A percentile compares a stretch with the other conserved stretches of the same genome.
phyloP scores from a whole-genome alignment of 179 eudicot genomes.

The Carnegiea gigantea region DNA sequence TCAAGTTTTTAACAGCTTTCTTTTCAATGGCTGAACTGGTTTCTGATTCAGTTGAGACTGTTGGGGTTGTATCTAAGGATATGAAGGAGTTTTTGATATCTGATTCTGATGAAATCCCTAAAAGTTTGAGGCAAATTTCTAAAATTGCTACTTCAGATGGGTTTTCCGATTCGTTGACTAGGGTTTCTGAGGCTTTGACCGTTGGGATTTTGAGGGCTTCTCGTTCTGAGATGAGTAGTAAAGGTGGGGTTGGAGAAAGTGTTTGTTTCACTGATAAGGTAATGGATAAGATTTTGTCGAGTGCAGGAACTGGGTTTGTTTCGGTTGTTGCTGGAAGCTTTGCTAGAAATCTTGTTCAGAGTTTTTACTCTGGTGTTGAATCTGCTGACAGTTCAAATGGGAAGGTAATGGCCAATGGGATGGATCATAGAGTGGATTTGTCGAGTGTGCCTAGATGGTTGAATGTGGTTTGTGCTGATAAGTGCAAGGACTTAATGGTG shows the following conservation, averaged over 20 bases:
- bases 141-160: conserved; percentile 70
- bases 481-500: conserved; percentile 47
- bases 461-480: conserved; percentile 46
- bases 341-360: conserved; percentile 74
- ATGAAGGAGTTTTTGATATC: conserved; percentile 67
- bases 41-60: conserved; percentile 65
- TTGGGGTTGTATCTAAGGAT: conserved; percentile 65
- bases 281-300: conserved; percentile 57
- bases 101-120: conserved; percentile 74
- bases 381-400: conserved; percentile 24
- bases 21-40: conserved; percentile 58
- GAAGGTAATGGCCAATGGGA: conserved; percentile 12
- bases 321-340: conserved; percentile 82
- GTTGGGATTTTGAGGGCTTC: conserved; percentile 61
- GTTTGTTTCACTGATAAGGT: conserved; percentile 50
- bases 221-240: conserved; percentile 27
- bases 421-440: conserved; percentile 25
- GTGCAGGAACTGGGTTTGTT: conserved; percentile 74
- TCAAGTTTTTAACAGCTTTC: conserved; percentile 47
- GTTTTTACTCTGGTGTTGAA: conserved; percentile 36
- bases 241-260: conserved; percentile 26
- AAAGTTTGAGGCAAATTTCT: conserved; percentile 71
- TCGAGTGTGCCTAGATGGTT: conserved; percentile 38
- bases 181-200: conserved; percentile 59
- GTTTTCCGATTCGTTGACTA: conserved; percentile 51